Evolutionary conservation across 345 rosid genomes (phyloP), one percentile per base, ranked within the genome.

Genomic region (Gossypium australe): DNA sequence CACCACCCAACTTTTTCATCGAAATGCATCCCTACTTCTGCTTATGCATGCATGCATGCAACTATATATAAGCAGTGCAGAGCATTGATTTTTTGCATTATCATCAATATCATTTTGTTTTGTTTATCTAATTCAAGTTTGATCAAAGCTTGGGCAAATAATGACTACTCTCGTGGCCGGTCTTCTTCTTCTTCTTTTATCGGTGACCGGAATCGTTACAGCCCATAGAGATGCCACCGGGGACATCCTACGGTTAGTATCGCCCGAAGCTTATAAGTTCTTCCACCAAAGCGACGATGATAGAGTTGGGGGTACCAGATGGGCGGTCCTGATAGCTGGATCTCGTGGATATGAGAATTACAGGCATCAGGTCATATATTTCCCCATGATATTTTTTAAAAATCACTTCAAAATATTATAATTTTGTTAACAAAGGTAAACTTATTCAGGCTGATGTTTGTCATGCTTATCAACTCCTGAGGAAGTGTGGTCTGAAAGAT

Each of bases 261-360:
- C 97, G 11, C 38, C 38, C 38, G 89, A 89, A 52, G 89, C 90
- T 56, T 80, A 88, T 3, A 87, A 76, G 24, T 91, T 89, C 81
- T 89, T 92, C 80, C 86, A 82, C 16, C 77, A 78, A 2, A 53
- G n/a, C 56, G 77, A 51, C 3, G 87, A 29, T 7, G 81, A 79
- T 47, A 93, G 83, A 13, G 80, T 86, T 1, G 25, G 81, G 11
- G 98, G 97, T 57, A 92, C 97, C 1, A 83, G 97, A 84, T 95
- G 99, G 99, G 98, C 98, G 70, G 90, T 95, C 58, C 83, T 95
- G 51, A 86, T 92, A 69, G 99, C 99, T 17, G 98, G 99, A 84
- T 95, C 99, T 22, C 87, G 76, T 48, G 99, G 98, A 14, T 96
- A 88, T 73, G 89, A 97, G 98, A 96, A 96, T 78, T 96, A 93